A percentile compares a stretch with the other conserved stretches of the same genome.
Conservation (phyloP, 2,329 filamentous ascomycete species). For the Ophiostoma novo-ulmi region DNA sequence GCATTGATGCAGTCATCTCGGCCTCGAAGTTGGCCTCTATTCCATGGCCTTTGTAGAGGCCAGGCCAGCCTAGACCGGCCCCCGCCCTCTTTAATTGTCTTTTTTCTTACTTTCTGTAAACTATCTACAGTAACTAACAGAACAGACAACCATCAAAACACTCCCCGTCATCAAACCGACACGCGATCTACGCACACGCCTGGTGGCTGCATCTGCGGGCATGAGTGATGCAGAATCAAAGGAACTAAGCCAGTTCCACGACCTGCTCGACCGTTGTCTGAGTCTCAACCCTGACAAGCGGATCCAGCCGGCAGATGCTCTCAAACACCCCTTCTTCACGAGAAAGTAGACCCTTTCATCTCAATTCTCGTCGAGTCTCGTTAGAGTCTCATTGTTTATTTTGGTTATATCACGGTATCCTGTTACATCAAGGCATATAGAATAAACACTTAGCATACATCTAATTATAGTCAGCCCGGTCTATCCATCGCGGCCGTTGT, state of each 20-base stretch:
- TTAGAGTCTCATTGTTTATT: background rate
- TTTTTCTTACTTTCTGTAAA: background rate
- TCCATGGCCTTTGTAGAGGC: background rate
- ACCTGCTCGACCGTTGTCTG: conserved; percentile 82
- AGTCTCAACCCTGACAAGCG: conserved; percentile 89
- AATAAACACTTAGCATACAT: background rate
- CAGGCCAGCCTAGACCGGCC: background rate
- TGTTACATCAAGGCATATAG: background rate
- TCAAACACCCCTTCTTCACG: conserved; percentile 81
- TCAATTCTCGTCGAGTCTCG: background rate
- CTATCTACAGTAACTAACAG: conserved; percentile 2
- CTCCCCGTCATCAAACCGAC: conserved; percentile 69
- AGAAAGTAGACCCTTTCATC: background rate
- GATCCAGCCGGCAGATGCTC: conserved; percentile 76
- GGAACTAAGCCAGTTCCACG: conserved; percentile 77
- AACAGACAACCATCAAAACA: conserved; percentile 60
- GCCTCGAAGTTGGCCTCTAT: conserved; percentile 1
- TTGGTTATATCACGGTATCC: background rate
- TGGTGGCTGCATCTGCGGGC: conserved; percentile 67
- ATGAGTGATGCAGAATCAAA: conserved; percentile 69
- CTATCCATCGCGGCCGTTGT: conserved; percentile 5
- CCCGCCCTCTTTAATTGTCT: background rate
- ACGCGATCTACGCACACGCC: conserved; percentile 73
- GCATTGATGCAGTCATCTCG: conserved; percentile 3
- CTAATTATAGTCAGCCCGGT: background rate